Evolutionary conservation across 345 rosid genomes (phyloP), one percentile per base, ranked within the genome.

Genomic region (Hypericum perforatum): DNA sequence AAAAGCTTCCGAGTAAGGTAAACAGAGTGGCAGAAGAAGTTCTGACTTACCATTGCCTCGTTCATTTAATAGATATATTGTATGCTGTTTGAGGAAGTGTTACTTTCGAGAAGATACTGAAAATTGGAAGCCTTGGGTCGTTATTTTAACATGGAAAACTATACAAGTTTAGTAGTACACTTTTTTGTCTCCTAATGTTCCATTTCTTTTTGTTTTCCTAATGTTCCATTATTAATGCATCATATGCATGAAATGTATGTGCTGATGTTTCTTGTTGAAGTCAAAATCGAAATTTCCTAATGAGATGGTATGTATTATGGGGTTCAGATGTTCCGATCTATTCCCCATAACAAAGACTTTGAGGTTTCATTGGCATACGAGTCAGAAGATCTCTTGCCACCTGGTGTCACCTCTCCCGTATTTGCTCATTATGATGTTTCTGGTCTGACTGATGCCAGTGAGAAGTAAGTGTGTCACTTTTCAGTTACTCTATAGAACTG

Each of bases 1-100:
- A 89, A 75, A 94, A 94, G 52, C 78, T 89, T 58, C 97, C 97
- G 48, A 83, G 89, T 71, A 94, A 89, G 95, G 99, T 94, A 84
- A 67, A 37, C 44, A 54, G 14, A 15, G 22, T 45, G 9, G 9
- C 52, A 40, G 39, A 40, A 16, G 54, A 38, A 16, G 9, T 22
- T 22, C 32, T 22, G 32, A 22, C 32, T 22, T 22, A 22, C 4
- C 2, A 4, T 22, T 22, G 32, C 32, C 32, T 22, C 32, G 32
- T 22, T 22, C 1, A 22, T 22, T 22, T 22, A 22, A 22, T 22
- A 22, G 1, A 22, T 1, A 22, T 22, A 22, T 22, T 22, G 32
- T 22, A 22, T 22, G 32, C 32, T 22, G 32, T 22, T 22, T 22
- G 32, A 1, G 2, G 2, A 22, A 22, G 4, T 22, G 32, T 22